Evolutionary conservation across 768 basidiomycete species (phyloP).

Genomic region (Inosperma sp.): DNA sequence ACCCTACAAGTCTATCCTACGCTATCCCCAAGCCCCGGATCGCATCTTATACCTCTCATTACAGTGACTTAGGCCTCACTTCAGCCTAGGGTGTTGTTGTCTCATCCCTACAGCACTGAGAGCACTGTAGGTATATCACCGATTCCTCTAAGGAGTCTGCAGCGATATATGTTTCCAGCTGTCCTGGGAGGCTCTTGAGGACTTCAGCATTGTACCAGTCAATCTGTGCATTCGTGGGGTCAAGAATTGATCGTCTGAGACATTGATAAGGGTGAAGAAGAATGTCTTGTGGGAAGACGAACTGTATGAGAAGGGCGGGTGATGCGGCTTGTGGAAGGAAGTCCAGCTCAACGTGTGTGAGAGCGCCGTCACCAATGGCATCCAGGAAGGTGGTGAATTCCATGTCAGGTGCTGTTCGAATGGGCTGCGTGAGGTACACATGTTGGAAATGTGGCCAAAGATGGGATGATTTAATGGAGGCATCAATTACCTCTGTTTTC

Average conservation of each 20-base stretch:
- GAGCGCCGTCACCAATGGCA: slow-evolving; percentile 35
- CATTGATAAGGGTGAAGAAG: slow-evolving; percentile 22
- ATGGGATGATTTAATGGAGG: no score
- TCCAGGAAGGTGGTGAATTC: no score
- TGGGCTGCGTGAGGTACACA: no score
- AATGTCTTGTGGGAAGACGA: slow-evolving; percentile 25
- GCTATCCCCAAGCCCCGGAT: no score
- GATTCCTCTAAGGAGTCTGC: slow-evolving; percentile 17
- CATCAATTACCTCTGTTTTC: no score
- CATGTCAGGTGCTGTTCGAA: no score
- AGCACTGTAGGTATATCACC: neutral
- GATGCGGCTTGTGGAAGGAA: neutral
- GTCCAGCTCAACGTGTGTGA: slow-evolving; percentile 20
- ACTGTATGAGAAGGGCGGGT: slow-evolving; percentile 13
- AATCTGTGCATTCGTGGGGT: slow-evolving; percentile 34
- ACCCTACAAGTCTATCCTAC: no score
- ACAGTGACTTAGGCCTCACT: no score
- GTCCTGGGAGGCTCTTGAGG: slow-evolving; percentile 23
- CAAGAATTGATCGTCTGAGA: slow-evolving; percentile 31
- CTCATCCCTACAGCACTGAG: no score
- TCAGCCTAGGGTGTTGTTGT: no score
- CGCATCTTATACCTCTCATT: no score
- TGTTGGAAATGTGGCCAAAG: no score
- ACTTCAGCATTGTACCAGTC: slow-evolving; percentile 32
- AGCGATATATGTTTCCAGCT: slow-evolving; percentile 4